phyloP scores from a whole-genome alignment of 1,284 basidiomycete genomes.

The Psilocybe mexicana region DNA sequence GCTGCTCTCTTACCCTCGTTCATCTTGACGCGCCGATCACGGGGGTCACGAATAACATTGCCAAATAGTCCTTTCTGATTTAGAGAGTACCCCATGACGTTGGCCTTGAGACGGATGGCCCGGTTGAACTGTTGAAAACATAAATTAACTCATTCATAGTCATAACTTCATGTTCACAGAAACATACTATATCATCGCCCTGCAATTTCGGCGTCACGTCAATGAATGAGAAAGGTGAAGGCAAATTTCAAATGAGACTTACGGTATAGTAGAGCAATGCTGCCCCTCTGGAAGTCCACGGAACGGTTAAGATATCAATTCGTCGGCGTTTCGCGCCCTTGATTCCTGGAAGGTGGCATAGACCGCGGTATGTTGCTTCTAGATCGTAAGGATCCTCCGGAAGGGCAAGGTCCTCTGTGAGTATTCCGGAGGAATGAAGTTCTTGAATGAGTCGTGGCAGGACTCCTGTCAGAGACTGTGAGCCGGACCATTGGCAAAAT shows the following conservation, averaged over 20 bases:
- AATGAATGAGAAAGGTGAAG: not conserved
- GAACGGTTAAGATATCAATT: constrained; percentile 82
- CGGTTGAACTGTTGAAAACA: constrained; percentile 75
- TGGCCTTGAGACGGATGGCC: constrained; percentile 82
- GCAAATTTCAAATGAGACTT: constrained; percentile 25
- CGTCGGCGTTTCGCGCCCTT: constrained; percentile 56
- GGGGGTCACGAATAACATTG: constrained; percentile 71
- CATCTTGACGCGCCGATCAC: constrained; percentile 60
- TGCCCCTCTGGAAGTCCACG: constrained; percentile 77
- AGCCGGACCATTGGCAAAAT: constrained; percentile 4
- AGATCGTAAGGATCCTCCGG: constrained; percentile 67
- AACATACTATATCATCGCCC: constrained; percentile 81
- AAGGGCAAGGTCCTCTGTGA: constrained; percentile 77
- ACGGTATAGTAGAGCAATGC: constrained; percentile 90
- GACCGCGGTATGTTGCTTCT: constrained; percentile 79
- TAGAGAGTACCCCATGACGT: constrained; percentile 78
- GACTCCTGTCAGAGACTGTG: constrained; percentile 44
- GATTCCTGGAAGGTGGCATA: constrained; percentile 55
- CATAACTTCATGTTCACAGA: not conserved
- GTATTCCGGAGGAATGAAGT: constrained; percentile 60
- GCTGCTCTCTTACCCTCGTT: constrained; percentile 54
- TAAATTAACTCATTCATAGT: too few relatives aligned
- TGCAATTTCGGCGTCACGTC: constrained; percentile 25
- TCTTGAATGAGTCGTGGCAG: constrained; percentile 54
- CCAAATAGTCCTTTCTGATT: constrained; percentile 83